Base-by-base conservation (phyloP, 2,329 filamentous ascomycete genomes). In the Calonectria pseudoreteaudii region DNA sequence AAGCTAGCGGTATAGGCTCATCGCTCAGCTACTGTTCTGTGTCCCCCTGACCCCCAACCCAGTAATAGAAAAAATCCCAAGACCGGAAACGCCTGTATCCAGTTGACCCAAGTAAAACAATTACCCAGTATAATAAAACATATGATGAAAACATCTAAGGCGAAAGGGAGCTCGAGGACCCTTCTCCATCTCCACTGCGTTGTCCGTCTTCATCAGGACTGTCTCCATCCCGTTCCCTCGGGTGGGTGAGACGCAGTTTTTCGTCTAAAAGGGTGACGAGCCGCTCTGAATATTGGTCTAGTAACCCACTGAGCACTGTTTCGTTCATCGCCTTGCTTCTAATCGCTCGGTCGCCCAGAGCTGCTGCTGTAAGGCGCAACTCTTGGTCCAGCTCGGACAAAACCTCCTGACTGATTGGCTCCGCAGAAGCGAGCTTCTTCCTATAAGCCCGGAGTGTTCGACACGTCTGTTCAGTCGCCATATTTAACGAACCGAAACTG, bases 241-340 rank as follows among this genome's bases (percentile, higher is more conserved):
- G 79, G 79, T 82, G 85, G 13, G 81, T 87, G 41, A 92, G 83
- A 60, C 88, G 86, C 66, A 95, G 87, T 82, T 93, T 94, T 82
- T 95, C 92, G 76, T 95, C 93, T 56, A 96, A 87, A 83, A 95
- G 88, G 58, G 88, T 91, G 8, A 95, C 91, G 62, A 96, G 86
- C 73, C 92, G 89, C 80, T 95, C 93, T 2, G 93, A 94, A 80
- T 95, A 95, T 83, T 94, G 91, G 77, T 95, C 94, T 10, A 96
- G 85, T 56, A 95, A 84, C 65, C 92, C 92, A 50, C 88, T 90
- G 41, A 94, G 84, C 64, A 90, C 86, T 23, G 88, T 89, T 79
- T 92, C 91, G 75, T 88, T 90, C 82, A 92, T 87, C 1, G 87
- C 85, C 81, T 88, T 86, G 82, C 86, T 90, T 75, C 90, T 85